Percentiles rank a stretch among this genome's conserved stretches.
Conservation (phyloP, 805 yeast species). For the Kuraishia ogatae region DNA sequence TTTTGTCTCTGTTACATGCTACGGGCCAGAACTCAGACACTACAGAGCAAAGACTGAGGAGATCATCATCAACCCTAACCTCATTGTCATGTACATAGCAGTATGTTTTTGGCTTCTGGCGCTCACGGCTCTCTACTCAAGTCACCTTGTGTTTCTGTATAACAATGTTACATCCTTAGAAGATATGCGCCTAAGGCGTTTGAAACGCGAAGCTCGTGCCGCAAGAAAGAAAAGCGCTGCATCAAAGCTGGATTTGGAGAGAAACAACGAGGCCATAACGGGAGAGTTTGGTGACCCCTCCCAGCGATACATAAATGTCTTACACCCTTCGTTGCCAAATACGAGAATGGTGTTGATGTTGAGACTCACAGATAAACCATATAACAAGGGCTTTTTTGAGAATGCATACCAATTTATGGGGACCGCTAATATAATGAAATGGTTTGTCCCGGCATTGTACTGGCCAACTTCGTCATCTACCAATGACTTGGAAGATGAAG, state of each 20-base stretch:
- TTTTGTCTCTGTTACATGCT: conserved; percentile 28
- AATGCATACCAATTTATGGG: conserved; percentile 28
- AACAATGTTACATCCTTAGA: conserved; percentile 54
- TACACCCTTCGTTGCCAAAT: conserved; percentile 19
- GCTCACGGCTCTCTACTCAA: conserved; percentile 28
- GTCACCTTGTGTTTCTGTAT: conserved; percentile 35
- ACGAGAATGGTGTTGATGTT: conserved; percentile 29
- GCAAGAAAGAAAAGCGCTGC: conserved; percentile 19
- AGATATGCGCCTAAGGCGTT: conserved; percentile 26
- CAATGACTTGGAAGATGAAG: conserved; percentile 4
- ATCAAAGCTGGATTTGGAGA: conserved; percentile 1
- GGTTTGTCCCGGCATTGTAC: conserved; percentile 15
- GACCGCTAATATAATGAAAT: background rate
- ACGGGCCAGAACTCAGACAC: conserved; percentile 18
- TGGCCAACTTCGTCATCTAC: conserved; percentile 2
- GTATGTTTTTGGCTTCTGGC: conserved; percentile 37
- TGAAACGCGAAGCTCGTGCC: conserved; percentile 15
- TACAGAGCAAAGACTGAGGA: conserved; percentile 15
- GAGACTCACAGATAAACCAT: conserved; percentile 24
- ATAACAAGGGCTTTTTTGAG: conserved; percentile 24
- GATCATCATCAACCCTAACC: conserved; percentile 32
- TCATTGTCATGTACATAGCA: conserved; percentile 37
- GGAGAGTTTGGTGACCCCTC: conserved; percentile 9
- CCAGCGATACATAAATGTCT: conserved; percentile 34
- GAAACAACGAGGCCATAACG: background rate